Evolutionary conservation across 768 basidiomycete genomes (phyloP).

Genomic region (Rhodocollybia butyracea): DNA sequence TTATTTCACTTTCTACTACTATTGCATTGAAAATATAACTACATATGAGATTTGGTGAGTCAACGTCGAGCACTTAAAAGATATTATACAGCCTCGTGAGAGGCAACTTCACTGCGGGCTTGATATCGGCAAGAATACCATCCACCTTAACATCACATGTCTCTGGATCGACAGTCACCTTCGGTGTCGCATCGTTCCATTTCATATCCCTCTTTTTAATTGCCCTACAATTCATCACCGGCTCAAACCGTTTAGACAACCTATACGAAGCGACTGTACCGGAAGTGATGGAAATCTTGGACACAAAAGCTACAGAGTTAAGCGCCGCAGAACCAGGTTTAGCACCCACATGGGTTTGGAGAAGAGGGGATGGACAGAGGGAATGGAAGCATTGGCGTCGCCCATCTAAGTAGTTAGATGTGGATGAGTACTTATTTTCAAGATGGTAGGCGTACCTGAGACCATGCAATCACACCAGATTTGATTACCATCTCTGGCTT

Average conservation of each 20-base stretch:
- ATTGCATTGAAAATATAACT: too few species aligned
- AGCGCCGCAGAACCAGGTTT: conserved; percentile 74
- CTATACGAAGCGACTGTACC: conserved; percentile 64
- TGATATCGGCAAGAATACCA: conserved; percentile 71
- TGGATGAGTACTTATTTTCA: background rate
- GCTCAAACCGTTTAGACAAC: conserved; percentile 69
- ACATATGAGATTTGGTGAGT: too few species aligned
- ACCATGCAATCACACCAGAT: conserved; percentile 89
- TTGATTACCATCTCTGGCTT: conserved; percentile 95
- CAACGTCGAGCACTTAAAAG: too few species aligned
- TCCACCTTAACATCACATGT: conserved; percentile 85
- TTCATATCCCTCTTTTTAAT: conserved; percentile 92
- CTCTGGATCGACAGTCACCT: conserved; percentile 90
- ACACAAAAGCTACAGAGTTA: conserved; percentile 87
- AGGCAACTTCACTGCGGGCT: conserved; percentile 66
- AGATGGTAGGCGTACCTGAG: conserved; percentile 53
- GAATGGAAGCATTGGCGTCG: conserved; percentile 95
- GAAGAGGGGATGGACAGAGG: conserved; percentile 87
- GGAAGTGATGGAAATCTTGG: conserved; percentile 58
- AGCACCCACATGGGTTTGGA: conserved; percentile 91
- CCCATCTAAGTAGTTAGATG: conserved; percentile 64
- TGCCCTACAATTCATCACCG: conserved; percentile 72
- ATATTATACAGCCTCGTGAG: conserved; percentile 75
- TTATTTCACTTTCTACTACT: too few species aligned
- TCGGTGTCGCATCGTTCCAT: conserved; percentile 80